Evolutionary conservation across 2,329 filamentous ascomycete species (phyloP), one percentile per base, ranked within the genome.

Genomic region (Sporothrix curviconia): DNA sequence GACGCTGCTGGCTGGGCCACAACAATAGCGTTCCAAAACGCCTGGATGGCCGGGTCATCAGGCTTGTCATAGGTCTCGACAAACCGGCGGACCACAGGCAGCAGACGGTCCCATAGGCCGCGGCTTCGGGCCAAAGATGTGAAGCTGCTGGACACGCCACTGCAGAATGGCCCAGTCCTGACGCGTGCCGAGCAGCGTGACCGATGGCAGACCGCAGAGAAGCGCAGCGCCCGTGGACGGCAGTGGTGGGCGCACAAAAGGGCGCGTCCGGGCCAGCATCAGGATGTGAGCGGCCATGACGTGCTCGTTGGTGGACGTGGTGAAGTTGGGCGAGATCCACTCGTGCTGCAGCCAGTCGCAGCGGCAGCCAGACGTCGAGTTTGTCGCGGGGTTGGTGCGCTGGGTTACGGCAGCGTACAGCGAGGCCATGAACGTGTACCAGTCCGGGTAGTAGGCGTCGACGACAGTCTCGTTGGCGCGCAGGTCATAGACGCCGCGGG

Each of bases 11-110:
- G n/a, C n/a, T 34, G 15, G 7, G 28, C 70, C 51, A 70, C 64
- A 0, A 75, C 74, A 51, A 75, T 75, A 58, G 69, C 65, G 30
- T 62, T 65, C 76, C 78, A 81, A 50, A 80, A 80, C 1, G 62
- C 57, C 15, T 62, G 63, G 0, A 68, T 66, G 11, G 70, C 72
- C 1, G 64, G 53, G 36, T 67, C 66, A 2, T 68, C 64, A 0
- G 71, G 69, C 7, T 69, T 65, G 25, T 77, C 72, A 63, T 78
- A 81, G 1, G 70, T 72, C 4, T 40, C 47, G 2, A 81, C 71
- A 57, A 82, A 78, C 3, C 71, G 64, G 7, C 63, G 64, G 15
- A 81, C 61, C 9, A 82, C 73, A 0, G 78, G 76, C 2, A 62
- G 61, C 11, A 82, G 67, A 6, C 73, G 69, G 0, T 51, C 1